phyloP scores from a whole-genome alignment of 202 grass and related monocot genomes.

The Bolboschoenoplectus hybrid region DNA sequence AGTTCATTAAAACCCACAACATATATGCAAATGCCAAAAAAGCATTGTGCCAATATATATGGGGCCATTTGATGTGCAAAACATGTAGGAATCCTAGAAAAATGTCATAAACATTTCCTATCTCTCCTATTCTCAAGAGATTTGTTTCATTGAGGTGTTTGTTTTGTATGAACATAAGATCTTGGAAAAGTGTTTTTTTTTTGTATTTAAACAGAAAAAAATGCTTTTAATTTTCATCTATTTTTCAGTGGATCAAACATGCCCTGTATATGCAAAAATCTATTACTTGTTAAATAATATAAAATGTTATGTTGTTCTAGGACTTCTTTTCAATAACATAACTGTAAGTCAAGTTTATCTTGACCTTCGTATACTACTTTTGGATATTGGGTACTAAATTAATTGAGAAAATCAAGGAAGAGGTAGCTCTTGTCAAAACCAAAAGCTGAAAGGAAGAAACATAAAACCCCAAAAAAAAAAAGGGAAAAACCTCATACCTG shows the following conservation, averaged over 20 bases:
- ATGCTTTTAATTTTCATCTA: background rate
- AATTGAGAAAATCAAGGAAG: background rate
- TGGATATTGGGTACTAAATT: background rate
- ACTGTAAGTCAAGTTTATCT: background rate
- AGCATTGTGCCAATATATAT: background rate
- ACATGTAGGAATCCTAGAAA: background rate
- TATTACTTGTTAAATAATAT: background rate
- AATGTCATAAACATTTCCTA: background rate
- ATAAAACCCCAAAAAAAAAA: background rate
- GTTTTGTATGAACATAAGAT: background rate
- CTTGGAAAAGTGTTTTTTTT: constrained; percentile 1
- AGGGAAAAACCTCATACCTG: background rate
- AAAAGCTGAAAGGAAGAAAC: background rate
- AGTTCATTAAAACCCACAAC: constrained; percentile 22
- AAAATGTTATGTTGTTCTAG: background rate
- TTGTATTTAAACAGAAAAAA: background rate
- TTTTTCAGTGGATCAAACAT: constrained; percentile 8
- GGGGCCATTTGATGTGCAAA: background rate
- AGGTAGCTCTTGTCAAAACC: background rate
- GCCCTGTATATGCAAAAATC: background rate
- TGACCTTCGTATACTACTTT: background rate
- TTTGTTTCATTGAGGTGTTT: background rate
- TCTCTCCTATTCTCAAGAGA: background rate
- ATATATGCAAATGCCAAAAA: background rate
- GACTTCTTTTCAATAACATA: background rate